Percentiles rank a stretch among this genome's conserved stretches.
phyloP scores from a whole-genome alignment of 139 green algal species.

The Yamagishiella unicocca region DNA sequence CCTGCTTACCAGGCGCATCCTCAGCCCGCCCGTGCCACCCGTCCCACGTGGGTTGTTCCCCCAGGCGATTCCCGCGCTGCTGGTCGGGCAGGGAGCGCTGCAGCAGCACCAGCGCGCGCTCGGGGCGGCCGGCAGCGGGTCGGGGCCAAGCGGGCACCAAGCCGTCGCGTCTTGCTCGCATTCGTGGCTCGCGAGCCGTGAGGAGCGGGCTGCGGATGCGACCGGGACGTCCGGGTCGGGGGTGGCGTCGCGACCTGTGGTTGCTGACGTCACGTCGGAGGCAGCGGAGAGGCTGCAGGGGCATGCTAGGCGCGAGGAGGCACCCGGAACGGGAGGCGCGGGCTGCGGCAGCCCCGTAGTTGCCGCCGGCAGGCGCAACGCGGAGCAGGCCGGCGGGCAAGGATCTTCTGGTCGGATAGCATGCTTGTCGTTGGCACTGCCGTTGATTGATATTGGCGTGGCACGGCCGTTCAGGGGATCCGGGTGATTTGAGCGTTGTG shows the following conservation, averaged over 20 bases:
- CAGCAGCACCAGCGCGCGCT: not conserved
- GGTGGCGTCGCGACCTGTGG: too few relatives aligned
- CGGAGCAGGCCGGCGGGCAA: not conserved
- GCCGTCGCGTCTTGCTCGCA: not conserved
- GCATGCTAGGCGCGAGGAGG: too few relatives aligned
- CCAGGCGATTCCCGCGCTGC: conserved; percentile 18
- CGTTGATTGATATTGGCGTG: not conserved
- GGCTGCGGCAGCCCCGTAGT: too few relatives aligned
- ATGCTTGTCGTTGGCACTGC: conserved; percentile 24
- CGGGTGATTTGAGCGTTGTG: too few relatives aligned
- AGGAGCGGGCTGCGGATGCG: not conserved
- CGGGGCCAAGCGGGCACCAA: not conserved
- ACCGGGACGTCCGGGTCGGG: too few relatives aligned
- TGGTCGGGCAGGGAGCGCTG: not conserved
- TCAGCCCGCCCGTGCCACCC: too few relatives aligned
- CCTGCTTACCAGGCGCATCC: too few relatives aligned
- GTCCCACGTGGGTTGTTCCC: not conserved
- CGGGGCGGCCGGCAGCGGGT: not conserved
- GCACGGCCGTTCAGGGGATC: not conserved
- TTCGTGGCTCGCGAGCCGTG: not conserved
- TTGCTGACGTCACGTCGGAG: too few relatives aligned
- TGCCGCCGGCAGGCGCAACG: too few relatives aligned
- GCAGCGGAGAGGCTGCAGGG: too few relatives aligned
- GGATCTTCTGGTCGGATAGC: not conserved
- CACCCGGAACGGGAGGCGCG: too few relatives aligned